Conservation (phyloP, 2,329 filamentous ascomycete genomes). For the Trichoderma koningii region DNA sequence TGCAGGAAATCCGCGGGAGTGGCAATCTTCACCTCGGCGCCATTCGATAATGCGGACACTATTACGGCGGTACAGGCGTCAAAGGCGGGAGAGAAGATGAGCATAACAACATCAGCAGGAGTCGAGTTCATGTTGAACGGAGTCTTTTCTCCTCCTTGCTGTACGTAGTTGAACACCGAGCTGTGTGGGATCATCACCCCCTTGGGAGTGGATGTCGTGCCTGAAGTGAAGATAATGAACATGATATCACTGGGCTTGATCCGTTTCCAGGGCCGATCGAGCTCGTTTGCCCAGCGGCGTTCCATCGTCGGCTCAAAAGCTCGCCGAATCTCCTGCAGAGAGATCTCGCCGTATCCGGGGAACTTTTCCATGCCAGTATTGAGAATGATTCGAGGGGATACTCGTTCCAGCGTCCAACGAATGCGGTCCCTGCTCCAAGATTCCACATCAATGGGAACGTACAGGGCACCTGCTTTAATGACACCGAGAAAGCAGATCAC, state of each 20-base stretch:
- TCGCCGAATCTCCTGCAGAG: neutral
- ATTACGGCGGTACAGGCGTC: neutral
- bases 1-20: slow-evolving; percentile 10
- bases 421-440: slow-evolving; percentile 13
- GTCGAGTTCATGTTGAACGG: slow-evolving; percentile 1
- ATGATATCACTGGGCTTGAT: neutral
- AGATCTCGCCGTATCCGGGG: neutral
- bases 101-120: neutral
- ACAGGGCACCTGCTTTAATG: neutral
- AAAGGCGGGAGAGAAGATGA: slow-evolving; percentile 2
- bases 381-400: neutral
- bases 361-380: neutral
- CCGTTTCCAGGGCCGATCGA: neutral
- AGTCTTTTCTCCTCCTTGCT: neutral
- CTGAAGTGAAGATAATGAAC: slow-evolving; percentile 16
- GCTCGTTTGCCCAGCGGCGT: neutral
- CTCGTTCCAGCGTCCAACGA: neutral
- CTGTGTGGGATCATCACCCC: slow-evolving; percentile 16
- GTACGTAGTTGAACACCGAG: slow-evolving; percentile 6
- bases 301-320: neutral
- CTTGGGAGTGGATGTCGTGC: slow-evolving; percentile 13
- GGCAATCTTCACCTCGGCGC: slow-evolving; percentile 1
- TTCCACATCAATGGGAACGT: slow-evolving; percentile 6
- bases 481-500: neutral
- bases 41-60: neutral